Conservation (phyloP, 2,329 filamentous ascomycete genomes). For the Lachnellula subtilissima region DNA sequence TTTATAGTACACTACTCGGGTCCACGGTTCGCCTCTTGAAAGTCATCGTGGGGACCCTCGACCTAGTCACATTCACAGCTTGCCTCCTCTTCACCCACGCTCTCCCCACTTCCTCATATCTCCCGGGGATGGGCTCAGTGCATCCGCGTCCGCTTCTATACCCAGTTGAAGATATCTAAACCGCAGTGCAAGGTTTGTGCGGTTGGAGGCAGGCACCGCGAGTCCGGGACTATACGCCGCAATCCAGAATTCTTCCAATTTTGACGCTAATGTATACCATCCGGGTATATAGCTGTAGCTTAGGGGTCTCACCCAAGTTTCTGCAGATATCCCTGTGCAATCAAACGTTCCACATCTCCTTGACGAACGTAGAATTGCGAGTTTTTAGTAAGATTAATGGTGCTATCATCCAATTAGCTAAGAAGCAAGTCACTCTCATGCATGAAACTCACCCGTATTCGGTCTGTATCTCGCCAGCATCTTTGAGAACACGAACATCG, state of each 20-base stretch:
- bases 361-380: conserved; percentile 97
- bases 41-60: background rate
- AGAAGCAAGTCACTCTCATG: background rate
- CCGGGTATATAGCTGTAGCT: too few species aligned
- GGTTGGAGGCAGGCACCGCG: background rate
- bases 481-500: conserved; percentile 90
- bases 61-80: background rate
- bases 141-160: background rate
- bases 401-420: conserved; percentile 46
- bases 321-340: conserved; percentile 91
- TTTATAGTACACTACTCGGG: background rate
- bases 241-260: background rate
- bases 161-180: background rate
- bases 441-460: conserved; percentile 77
- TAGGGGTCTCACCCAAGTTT: conserved; percentile 66
- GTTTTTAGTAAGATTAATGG: conserved; percentile 95
- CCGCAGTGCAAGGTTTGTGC: background rate
- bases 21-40: background rate
- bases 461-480: conserved; percentile 97
- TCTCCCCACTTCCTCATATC: background rate
- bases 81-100: background rate
- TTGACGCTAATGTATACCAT: background rate
- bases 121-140: background rate
- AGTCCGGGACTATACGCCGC: background rate
- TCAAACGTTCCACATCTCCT: conserved; percentile 90